These are phyloP conservation scores for Pythium biforme DNA, from an alignment of 352 stramenopile species.

Conservation along the genomic window DNA sequence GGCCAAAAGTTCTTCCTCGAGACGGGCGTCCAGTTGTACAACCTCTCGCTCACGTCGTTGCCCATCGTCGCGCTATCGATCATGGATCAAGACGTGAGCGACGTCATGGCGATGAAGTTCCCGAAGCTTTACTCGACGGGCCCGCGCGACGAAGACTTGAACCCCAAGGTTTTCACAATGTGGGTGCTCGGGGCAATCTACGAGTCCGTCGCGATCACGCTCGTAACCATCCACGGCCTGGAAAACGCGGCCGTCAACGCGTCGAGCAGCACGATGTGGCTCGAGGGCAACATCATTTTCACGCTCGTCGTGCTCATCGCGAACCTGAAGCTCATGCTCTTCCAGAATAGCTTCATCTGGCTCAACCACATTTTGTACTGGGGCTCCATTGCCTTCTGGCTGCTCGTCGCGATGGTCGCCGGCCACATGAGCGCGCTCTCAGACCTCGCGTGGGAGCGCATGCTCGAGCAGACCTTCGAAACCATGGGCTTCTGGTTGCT, in stretches of 20 bases:
- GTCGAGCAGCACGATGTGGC: constrained; percentile 62
- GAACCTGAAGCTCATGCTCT: constrained; percentile 78
- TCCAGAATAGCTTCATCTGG: constrained; percentile 70
- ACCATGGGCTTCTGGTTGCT: constrained; percentile 61
- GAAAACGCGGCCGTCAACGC: constrained; percentile 38
- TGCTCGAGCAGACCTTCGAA: constrained; percentile 62
- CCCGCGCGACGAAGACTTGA: constrained; percentile 66
- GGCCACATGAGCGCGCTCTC: constrained; percentile 52
- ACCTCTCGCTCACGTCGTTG: constrained; percentile 68
- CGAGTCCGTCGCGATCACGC: constrained; percentile 72
- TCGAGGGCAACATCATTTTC: constrained; percentile 79
- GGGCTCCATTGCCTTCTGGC: constrained; percentile 62
- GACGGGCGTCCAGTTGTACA: constrained; percentile 77
- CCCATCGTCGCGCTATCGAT: constrained; percentile 72
- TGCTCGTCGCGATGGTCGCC: constrained; percentile 57
- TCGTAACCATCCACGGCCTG: constrained; percentile 47
- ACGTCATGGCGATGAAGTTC: constrained; percentile 63
- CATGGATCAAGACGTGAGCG: constrained; percentile 69
- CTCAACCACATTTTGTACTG: constrained; percentile 70
- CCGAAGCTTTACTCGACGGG: constrained; percentile 69
- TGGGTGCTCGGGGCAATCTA: constrained; percentile 72
- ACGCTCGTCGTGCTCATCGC: constrained; percentile 73
- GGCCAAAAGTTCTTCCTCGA: constrained; percentile 86
- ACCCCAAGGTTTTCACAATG: constrained; percentile 54
- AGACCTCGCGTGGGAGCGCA: constrained; percentile 71